Conservation (phyloP, 257 asterid genomes). For the Salvia miltiorrhiza region DNA sequence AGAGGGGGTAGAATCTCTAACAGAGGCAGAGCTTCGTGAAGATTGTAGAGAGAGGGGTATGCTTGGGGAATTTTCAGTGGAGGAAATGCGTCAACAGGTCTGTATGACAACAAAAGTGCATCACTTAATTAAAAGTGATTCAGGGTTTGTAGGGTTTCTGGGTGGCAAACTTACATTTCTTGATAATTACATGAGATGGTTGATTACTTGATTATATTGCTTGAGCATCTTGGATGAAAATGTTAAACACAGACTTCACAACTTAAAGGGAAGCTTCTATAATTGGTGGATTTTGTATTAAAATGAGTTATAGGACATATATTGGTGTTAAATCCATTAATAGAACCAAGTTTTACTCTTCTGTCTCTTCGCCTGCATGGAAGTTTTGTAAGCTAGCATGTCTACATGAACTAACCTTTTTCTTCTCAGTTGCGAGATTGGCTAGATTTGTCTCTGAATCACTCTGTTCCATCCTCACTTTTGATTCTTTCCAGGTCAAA, state of each 20-base stretch:
- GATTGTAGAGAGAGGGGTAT: constrained; percentile 95
- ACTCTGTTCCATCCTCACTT: constrained; percentile 88
- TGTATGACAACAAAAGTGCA: constrained; percentile 9
- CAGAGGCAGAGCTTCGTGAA: constrained; percentile 93
- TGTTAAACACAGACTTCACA: neutral
- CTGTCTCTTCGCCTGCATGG: constrained; percentile 14
- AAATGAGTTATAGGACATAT: neutral
- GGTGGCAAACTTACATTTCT: constrained; percentile 6
- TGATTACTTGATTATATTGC: constrained; percentile 14
- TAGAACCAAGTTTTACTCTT: neutral
- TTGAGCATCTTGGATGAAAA: neutral
- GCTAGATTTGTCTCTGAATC: constrained; percentile 87
- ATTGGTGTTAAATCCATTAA: constrained; percentile 1
- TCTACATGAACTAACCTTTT: constrained; percentile 6
- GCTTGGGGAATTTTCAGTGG: constrained; percentile 71
- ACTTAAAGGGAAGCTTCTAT: neutral
- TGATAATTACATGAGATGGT: constrained; percentile 8
- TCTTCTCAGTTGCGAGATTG: constrained; percentile 72
- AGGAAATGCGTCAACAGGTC: constrained; percentile 97
- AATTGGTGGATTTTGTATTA: constrained; percentile 4
- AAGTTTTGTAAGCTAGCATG: constrained; percentile 9
- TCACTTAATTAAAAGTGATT: neutral
- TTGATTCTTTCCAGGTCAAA: constrained; percentile 78
- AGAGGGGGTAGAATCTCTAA: constrained; percentile 86
- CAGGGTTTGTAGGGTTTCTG: neutral